These are phyloP conservation scores for Chalara sp. DNA, from an alignment of 2,329 filamentous ascomycete species.

Conservation along the genomic window DNA sequence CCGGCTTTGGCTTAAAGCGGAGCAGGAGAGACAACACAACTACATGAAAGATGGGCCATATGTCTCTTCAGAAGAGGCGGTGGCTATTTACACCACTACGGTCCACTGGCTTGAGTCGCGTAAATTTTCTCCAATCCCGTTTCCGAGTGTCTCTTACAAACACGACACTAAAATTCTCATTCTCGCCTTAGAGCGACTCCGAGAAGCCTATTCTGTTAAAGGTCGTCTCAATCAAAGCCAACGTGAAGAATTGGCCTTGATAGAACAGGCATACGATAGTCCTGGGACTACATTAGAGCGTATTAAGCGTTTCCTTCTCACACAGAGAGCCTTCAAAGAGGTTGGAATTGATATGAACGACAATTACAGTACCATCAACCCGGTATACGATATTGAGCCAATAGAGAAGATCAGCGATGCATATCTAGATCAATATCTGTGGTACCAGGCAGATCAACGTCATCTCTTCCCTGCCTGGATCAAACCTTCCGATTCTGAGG, in stretches of 20 bases:
- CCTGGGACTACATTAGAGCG: conserved; percentile 91
- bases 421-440: conserved; percentile 95
- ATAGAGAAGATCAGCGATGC: conserved; percentile 99
- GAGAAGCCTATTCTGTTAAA: conserved; percentile 97
- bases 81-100: conserved; percentile 97
- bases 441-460: conserved; percentile 97
- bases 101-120: conserved; percentile 98
- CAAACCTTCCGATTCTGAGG: conserved; percentile 96
- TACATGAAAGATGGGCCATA: conserved; percentile 99
- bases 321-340: conserved; percentile 97
- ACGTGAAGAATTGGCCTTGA: conserved; percentile 90
- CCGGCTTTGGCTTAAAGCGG: conserved; percentile 92
- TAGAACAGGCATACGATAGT: conserved; percentile 97
- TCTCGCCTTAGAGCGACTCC: conserved; percentile 81
- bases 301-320: conserved; percentile 96
- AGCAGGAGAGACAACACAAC: conserved; percentile 97
- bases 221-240: conserved; percentile 95
- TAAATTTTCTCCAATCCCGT: conserved; percentile 97
- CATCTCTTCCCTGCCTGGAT: conserved; percentile 98
- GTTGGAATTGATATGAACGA: conserved; percentile 99
- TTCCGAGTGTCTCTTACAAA: conserved; percentile 98
- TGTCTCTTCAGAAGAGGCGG: conserved; percentile 95
- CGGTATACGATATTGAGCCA: conserved; percentile 96
- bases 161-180: conserved; percentile 99
- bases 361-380: conserved; percentile 98